Base-by-base conservation (phyloP, 176 grass and related monocot genomes). In the Chrysopogon serrulatus region DNA sequence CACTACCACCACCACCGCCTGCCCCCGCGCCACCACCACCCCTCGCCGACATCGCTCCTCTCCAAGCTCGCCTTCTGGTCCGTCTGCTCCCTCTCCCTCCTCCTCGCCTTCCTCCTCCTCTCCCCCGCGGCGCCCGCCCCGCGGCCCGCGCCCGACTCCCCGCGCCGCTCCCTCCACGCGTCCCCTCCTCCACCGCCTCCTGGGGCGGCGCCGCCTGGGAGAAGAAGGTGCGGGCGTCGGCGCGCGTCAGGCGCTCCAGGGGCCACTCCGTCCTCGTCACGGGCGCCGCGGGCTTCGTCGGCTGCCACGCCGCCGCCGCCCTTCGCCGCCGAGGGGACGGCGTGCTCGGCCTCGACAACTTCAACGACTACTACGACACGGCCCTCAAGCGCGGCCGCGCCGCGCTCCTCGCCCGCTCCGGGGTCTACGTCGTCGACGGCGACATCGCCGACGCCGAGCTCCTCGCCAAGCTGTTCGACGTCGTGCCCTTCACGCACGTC, bases 311-410 rank as follows among this genome's bases (percentile, higher is more conserved):
- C 36, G 86, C 93, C 65, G 88, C 88, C 33, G 87, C 93, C 57
- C 91, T 95, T 27, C 82, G 90, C 63, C 87, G 93, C 30, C 88
- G 93, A 4, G 90, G 93, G 16, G 93, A 95, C 31, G 93, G 90
- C 57, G 90, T 95, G 40, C 90, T 95, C 26, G 93, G 93, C 57
- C 93, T 95, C 45, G 93, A 95, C 84, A 90, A 81, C 60, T 95
- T 95, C 90, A 95, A 95, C 83, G 88, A 78, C 76, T 95, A 95
- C 90, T 95, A 95, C 82, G 90, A 95, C 69, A 91, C 93, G 0
- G 76, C 88, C 35, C 93, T 95, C 82, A 95, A 95, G 86, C 85
- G 90, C 32, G 90, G 90, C 39, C 85, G 93, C 18, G 85, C 90
- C 49, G 88, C 90, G 32, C 86, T 92, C 16, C 82, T 95, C 48